Evolutionary conservation across 805 yeast genomes (phyloP), one percentile per base, ranked within the genome.

Genomic region (Brettanomyces nanus): DNA sequence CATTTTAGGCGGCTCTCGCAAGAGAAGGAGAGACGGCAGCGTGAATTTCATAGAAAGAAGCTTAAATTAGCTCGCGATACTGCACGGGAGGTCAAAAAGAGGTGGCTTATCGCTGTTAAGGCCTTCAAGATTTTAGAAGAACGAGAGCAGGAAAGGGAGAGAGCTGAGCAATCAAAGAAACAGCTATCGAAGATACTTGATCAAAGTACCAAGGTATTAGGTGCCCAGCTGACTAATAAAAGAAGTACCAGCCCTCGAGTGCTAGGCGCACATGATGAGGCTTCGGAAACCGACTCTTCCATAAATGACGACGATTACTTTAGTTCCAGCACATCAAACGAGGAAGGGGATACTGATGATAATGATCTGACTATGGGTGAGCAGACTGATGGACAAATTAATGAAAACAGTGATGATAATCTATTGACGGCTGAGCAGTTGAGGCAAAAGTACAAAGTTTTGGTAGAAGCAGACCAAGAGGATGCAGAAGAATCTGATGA

Each of bases 51-150:
- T 48, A 81, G 75, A 48, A 75, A 77, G 37, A 66, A 82, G 41
- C 66, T 71, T 40, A 74, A 72, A 42, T 57, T 90, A 25, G 95
- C 96, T n/a, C 75, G 85, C 48, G 71, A 79, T 35, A 83, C 94
- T 0, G 82, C 84, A 1, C 80, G 75, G 49, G 86, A 87, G 31
- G 96, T 92, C 9, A 81, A 81, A 59, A 86, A 80, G 56, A 78
- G 92, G 52, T 92, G 99, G 99, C 64, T 70, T 18, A 69, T 87
- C 35, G 98, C 97, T 2, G 85, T 80, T 44, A 86, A 84, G 55
- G 94, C 85, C 1, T 80, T 73, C 53, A 69, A 68, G 35, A 82
- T 78, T 13, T 65, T 84, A 42, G 92, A 84, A 53, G 79, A 80
- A 33, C 76, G 80, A 43, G 85, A 83, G 47, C 80, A 73, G 42